A percentile compares a stretch with the other conserved stretches of the same genome.
Evolutionary conservation across 257 asterid genomes (phyloP).

Genomic region (Fraxinus quadrangulata): DNA sequence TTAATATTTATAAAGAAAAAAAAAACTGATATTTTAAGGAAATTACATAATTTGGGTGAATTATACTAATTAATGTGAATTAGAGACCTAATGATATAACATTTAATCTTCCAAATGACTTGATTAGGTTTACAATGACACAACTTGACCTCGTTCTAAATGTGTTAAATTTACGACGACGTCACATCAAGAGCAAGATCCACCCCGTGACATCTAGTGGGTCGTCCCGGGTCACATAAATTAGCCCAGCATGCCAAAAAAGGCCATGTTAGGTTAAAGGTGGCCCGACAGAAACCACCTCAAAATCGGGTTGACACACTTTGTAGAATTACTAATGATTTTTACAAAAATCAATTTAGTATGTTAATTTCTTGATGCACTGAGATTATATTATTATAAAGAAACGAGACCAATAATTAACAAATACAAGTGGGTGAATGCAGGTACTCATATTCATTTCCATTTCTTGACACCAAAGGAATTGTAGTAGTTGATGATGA

Average conservation of each 20-base stretch:
- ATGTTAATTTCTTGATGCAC: background rate
- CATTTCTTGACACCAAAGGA: conserved; percentile 96
- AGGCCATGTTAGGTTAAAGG: background rate
- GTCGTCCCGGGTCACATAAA: too few relatives aligned
- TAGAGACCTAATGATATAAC: background rate
- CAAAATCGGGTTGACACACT: background rate
- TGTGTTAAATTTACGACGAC: too few relatives aligned
- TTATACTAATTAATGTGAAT: background rate
- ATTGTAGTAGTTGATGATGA: conserved; percentile 69
- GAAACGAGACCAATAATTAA: background rate
- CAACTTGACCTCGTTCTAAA: background rate
- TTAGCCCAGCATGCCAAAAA: too few relatives aligned
- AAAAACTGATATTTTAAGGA: background rate
- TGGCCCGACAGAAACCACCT: background rate
- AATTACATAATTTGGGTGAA: background rate
- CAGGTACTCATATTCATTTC: conserved; percentile 84
- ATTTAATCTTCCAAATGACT: background rate
- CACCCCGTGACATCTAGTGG: too few relatives aligned
- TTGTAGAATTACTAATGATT: background rate
- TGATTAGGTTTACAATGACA: background rate
- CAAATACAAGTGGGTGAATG: conserved; percentile 30
- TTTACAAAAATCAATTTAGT: background rate
- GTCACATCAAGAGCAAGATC: too few relatives aligned
- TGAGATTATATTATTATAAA: background rate
- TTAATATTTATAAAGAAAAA: too few relatives aligned